A percentile compares a stretch with the other conserved stretches of the same genome.
phyloP scores from a whole-genome alignment of 257 asterid genomes.

The Primulina eburnea region DNA sequence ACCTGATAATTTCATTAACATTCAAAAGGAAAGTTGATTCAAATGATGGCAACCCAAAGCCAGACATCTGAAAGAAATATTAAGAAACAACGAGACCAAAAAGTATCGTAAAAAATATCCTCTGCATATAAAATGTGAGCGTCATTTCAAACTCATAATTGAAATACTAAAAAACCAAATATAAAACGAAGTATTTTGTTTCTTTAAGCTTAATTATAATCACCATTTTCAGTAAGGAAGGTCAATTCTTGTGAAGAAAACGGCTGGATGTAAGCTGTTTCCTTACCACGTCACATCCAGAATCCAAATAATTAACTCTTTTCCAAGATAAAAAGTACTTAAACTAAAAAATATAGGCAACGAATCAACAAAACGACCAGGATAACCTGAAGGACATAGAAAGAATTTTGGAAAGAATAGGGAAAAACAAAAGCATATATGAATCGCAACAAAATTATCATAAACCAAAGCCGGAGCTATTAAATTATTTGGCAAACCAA shows the following conservation, averaged over 20 bases:
- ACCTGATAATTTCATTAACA: slow-evolving; percentile 78
- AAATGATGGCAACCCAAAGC: slow-evolving; percentile 73
- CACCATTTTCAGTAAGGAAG: background rate
- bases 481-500: background rate
- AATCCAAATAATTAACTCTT: background rate
- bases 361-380: background rate
- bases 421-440: slow-evolving; percentile 8
- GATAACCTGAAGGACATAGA: slow-evolving; percentile 5
- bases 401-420: background rate
- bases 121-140: background rate
- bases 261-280: background rate
- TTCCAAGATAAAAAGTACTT: background rate
- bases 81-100: background rate
- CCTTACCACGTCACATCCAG: background rate
- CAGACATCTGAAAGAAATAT: slow-evolving; percentile 59
- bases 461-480: slow-evolving; percentile 14
- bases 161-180: background rate
- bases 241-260: background rate
- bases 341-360: slow-evolving; percentile 4
- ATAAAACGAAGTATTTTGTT: slow-evolving; percentile 7
- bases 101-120: background rate
- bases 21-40: slow-evolving; percentile 64
- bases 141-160: background rate
- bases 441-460: background rate
- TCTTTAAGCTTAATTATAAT: background rate